A percentile compares a stretch with the other conserved stretches of the same genome.
Conservation (phyloP, 139 green algal species). For the Chlamydomonas sp. region DNA sequence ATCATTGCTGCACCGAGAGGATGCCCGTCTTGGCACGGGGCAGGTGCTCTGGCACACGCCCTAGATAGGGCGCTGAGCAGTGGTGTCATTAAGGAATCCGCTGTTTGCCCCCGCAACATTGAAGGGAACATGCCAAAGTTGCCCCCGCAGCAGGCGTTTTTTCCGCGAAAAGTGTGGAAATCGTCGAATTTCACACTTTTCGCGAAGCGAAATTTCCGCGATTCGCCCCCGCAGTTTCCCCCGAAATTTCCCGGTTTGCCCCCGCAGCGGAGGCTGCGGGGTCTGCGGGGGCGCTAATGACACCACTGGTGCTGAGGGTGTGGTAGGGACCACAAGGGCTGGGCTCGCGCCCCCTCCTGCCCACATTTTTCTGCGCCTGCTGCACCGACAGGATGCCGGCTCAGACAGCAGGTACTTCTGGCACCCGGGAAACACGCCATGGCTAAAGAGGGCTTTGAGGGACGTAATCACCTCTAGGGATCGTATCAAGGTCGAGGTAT, state of each 20-base stretch:
- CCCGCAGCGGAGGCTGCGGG: too few species aligned
- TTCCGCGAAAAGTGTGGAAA: too few species aligned
- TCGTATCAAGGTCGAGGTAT: too few species aligned
- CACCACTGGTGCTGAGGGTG: background rate
- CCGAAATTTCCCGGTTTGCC: too few species aligned
- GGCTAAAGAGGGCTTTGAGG: background rate
- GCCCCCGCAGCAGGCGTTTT: too few species aligned
- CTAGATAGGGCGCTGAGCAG: background rate
- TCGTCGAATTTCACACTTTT: too few species aligned
- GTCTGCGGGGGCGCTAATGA: too few species aligned
- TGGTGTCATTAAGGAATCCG: too few species aligned
- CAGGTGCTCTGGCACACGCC: conserved; percentile 6
- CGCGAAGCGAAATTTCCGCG: too few species aligned
- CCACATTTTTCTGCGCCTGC: background rate
- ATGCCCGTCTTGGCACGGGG: conserved; percentile 7
- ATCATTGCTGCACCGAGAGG: background rate
- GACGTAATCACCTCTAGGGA: background rate
- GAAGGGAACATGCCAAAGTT: too few species aligned
- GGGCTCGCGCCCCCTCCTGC: background rate
- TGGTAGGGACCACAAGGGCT: background rate
- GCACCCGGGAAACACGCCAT: background rate
- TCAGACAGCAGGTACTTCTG: background rate
- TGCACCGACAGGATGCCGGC: conserved; percentile 11
- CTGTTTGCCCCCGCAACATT: too few species aligned
- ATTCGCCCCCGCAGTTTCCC: too few species aligned